Evolutionary conservation across 495 filamentous ascomycete genomes (phyloP).

Genomic region (Hyphodiscus hymeniophilus): DNA sequence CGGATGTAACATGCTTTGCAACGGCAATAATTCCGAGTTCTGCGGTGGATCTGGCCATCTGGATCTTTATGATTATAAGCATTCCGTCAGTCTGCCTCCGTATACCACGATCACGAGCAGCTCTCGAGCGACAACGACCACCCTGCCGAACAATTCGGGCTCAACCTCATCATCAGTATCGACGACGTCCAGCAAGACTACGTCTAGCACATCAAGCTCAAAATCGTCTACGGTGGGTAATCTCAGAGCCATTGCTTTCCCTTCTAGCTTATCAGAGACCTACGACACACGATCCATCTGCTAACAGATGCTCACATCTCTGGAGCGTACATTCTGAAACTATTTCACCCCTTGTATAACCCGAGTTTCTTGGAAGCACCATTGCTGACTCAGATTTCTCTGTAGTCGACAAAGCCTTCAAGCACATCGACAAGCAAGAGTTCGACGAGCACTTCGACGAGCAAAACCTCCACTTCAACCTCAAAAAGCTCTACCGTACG

Average conservation of each 20-base stretch:
- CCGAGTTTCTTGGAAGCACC: no score
- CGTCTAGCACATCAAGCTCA: constrained; percentile 25
- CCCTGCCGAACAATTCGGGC: no score
- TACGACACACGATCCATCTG: no score
- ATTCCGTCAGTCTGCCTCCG: constrained; percentile 15
- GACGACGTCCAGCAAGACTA: constrained; percentile 23
- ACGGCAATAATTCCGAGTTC: constrained; percentile 42
- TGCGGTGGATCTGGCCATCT: constrained; percentile 49
- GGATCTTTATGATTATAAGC: constrained; percentile 38
- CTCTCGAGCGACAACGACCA: no score
- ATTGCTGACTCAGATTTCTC: no score
- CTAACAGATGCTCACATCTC: no score
- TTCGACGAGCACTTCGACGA: constrained; percentile 18
- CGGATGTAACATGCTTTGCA: constrained; percentile 49
- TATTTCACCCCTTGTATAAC: no score
- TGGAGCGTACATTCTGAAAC: no score
- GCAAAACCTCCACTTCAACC: constrained; percentile 26
- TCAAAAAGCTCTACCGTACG: constrained; percentile 27
- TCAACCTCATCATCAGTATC: constrained; percentile 31
- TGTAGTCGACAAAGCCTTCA: constrained; percentile 2
- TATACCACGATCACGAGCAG: constrained; percentile 26
- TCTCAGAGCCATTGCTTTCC: no score
- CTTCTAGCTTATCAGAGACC: no score
- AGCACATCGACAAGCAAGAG: no score
- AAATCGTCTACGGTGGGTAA: no score